Conservation (phyloP, 306 rosid species). For the Clitoria ternatea region DNA sequence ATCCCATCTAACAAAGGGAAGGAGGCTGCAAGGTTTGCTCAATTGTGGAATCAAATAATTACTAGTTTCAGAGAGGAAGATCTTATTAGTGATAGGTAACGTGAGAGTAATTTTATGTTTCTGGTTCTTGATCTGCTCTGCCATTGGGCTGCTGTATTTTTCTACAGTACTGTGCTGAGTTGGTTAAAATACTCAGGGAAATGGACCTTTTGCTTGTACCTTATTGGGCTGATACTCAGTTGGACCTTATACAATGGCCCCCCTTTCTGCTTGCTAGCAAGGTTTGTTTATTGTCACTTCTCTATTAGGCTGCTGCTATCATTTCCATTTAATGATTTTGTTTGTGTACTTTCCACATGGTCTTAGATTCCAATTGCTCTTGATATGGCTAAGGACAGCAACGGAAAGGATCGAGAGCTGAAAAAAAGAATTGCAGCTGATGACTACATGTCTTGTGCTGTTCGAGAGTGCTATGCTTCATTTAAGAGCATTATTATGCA, state of each 20-base stretch:
- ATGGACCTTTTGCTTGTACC: conserved; percentile 97
- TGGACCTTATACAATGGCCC: conserved; percentile 94
- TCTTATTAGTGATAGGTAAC: conserved; percentile 80
- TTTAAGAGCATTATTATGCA: conserved; percentile 71
- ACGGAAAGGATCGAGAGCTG: conserved; percentile 92
- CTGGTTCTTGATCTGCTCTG: conserved; percentile 4
- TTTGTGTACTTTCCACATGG: conserved; percentile 15
- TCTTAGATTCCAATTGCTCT: conserved; percentile 94
- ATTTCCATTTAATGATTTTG: background rate
- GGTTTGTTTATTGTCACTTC: conserved; percentile 47
- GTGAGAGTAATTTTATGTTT: background rate
- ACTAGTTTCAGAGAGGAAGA: conserved; percentile 95
- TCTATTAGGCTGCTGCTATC: background rate
- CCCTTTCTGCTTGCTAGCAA: conserved; percentile 99
- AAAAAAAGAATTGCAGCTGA: conserved; percentile 73
- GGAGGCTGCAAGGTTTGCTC: conserved; percentile 93
- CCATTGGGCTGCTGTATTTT: background rate
- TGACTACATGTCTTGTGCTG: conserved; percentile 88
- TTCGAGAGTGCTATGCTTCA: conserved; percentile 94
- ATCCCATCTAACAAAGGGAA: conserved; percentile 67
- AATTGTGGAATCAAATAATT: conserved; percentile 93
- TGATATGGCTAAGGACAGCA: conserved; percentile 99
- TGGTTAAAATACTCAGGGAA: conserved; percentile 59
- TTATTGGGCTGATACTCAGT: conserved; percentile 92
- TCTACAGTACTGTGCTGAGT: conserved; percentile 24